A percentile compares a stretch with the other conserved stretches of the same genome.
Conservation (phyloP, 208 protist species). For the Leishmania amazonensis region DNA sequence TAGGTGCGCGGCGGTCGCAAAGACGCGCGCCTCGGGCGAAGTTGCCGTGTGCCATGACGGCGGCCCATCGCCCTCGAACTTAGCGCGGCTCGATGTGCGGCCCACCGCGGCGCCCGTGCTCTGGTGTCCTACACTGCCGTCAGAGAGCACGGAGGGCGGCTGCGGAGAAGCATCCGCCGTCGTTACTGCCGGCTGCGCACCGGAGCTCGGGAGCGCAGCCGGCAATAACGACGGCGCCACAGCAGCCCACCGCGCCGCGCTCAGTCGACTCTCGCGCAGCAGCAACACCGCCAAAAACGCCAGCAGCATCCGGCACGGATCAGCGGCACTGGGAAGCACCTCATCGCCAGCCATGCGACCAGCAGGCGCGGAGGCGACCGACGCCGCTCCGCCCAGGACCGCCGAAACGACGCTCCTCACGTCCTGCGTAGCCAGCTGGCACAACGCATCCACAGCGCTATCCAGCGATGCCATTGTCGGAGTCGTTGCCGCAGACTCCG, state of each 20-base stretch:
- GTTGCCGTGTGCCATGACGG: neutral
- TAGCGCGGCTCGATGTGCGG: neutral
- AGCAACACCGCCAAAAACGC: slow-evolving; percentile 22
- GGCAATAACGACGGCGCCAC: neutral
- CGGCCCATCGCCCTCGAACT: neutral
- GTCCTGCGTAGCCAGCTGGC: neutral
- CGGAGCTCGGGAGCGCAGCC: neutral
- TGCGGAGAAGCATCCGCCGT: neutral
- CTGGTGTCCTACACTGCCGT: neutral
- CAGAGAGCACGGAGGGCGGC: neutral
- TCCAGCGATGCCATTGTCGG: neutral
- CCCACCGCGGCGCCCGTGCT: neutral
- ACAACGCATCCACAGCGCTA: neutral
- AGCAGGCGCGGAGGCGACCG: neutral
- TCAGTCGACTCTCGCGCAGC: slow-evolving; percentile 31
- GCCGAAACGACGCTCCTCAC: neutral
- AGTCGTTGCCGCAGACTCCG: neutral
- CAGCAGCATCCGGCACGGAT: slow-evolving; percentile 18
- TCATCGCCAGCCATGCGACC: neutral
- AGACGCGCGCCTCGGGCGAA: neutral
- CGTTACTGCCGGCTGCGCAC: neutral
- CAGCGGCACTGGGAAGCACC: neutral
- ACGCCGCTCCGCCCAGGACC: neutral
- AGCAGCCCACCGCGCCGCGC: slow-evolving; percentile 18
- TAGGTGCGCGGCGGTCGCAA: slow-evolving; percentile 12